Percentiles rank a stretch among this genome's conserved stretches.
These are phyloP conservation scores for Yamadazyma blattariae DNA, from an alignment of 1,139 yeast genomes.

Conservation along the genomic window DNA sequence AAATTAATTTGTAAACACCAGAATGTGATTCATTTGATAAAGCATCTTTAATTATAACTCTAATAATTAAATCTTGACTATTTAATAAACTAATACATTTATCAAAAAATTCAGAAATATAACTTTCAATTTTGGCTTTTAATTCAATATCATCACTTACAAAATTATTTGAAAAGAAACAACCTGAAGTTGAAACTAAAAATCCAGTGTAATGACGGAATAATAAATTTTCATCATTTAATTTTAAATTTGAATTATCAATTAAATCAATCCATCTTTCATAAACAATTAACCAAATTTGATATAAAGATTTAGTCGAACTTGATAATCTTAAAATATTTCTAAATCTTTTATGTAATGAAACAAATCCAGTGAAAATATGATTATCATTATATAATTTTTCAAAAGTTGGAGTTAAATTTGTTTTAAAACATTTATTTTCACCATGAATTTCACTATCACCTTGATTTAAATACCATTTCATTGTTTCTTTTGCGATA, in stretches of 20 bases:
- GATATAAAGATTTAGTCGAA: conserved; percentile 60
- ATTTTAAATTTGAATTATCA: conserved; percentile 14
- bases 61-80: conserved; percentile 48
- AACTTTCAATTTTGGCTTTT: conserved; percentile 24
- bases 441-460: conserved; percentile 9
- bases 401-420: conserved; percentile 43
- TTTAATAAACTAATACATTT: conserved; percentile 48
- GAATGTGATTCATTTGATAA: conserved; percentile 48
- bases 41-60: conserved; percentile 45
- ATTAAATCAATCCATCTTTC: conserved; percentile 48
- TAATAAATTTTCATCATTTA: conserved; percentile 37
- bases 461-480: conserved; percentile 42
- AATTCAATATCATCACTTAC: conserved; percentile 21
- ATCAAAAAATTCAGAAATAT: conserved; percentile 47
- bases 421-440: conserved; percentile 15
- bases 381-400: conserved; percentile 54
- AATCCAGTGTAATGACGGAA: conserved; percentile 64
- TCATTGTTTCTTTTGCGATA: conserved; percentile 48
- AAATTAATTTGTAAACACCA: conserved; percentile 36
- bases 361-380: conserved; percentile 72
- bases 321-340: conserved; percentile 53
- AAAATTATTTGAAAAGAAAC: conserved; percentile 39
- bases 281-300: conserved; percentile 61
- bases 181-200: conserved; percentile 57
- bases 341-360: conserved; percentile 67